Conservation (phyloP, 352 stramenopile genomes). For the Pythium rishiriense region DNA sequence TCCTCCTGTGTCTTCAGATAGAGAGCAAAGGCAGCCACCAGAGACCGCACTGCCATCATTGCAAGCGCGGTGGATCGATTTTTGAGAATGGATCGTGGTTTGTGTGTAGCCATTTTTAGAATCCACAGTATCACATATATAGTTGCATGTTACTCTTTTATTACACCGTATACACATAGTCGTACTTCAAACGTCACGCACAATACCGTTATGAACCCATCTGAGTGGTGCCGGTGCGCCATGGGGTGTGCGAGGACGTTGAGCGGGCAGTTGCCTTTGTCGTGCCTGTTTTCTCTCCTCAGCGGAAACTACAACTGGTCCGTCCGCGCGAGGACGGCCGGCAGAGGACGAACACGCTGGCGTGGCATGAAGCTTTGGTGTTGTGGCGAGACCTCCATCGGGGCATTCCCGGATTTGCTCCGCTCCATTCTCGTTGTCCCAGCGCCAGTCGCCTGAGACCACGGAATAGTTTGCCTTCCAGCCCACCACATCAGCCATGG, state of each 20-base stretch:
- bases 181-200: not conserved
- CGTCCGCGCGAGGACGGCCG: not conserved
- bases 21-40: no score
- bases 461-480: slow-evolving; percentile 21
- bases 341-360: slow-evolving; percentile 1
- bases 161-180: not conserved
- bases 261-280: slow-evolving; percentile 17
- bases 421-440: slow-evolving; percentile 11
- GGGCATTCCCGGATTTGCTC: slow-evolving; percentile 22
- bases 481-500: slow-evolving; percentile 33
- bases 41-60: no score
- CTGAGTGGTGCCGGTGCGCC: not conserved
- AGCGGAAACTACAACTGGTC: not conserved
- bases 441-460: not conserved
- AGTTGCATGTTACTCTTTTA: not conserved
- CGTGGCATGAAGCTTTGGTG: not conserved
- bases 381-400: no score
- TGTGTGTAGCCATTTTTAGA: not conserved
- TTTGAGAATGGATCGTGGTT: not conserved
- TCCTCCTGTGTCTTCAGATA: no score
- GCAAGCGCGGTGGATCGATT: no score
- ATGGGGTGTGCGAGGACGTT: slow-evolving; percentile 7
- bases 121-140: not conserved
- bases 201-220: slow-evolving; percentile 2
- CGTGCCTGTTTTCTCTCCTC: not conserved